A percentile compares a stretch with the other conserved stretches of the same genome.
phyloP scores from a whole-genome alignment of 1,139 yeast genomes.

The Trichomonascaceae sp. region DNA sequence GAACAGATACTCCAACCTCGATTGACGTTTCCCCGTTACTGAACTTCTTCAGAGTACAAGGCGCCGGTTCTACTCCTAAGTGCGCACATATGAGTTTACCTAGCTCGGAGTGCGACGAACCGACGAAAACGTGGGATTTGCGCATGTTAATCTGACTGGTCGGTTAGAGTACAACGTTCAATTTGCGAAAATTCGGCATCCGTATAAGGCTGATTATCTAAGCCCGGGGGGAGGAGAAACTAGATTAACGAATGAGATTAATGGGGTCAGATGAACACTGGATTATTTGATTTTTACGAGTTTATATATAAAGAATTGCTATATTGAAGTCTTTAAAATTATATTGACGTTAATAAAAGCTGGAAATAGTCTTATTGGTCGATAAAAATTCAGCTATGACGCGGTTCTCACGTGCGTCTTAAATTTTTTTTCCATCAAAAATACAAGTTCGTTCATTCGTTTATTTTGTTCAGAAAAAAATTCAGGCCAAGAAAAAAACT shows the following conservation, averaged over 20 bases:
- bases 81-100: constrained; percentile 86
- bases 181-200: background rate
- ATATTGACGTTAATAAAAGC: background rate
- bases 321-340: too few relatives aligned
- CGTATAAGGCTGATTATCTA: background rate
- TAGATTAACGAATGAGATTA: background rate
- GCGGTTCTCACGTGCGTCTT: background rate
- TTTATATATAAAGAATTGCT: background rate
- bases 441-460: background rate
- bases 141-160: constrained; percentile 51
- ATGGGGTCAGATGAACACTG: background rate
- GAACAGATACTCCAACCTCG: constrained; percentile 86
- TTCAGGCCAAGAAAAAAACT: too few relatives aligned
- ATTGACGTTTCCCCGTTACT: constrained; percentile 97
- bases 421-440: background rate
- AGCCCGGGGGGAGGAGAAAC: background rate
- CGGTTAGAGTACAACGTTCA: background rate
- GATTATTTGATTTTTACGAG: background rate
- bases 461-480: too few relatives aligned
- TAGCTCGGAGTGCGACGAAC: constrained; percentile 91
- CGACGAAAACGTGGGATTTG: constrained; percentile 94
- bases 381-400: background rate
- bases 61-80: constrained; percentile 92
- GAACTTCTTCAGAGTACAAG: constrained; percentile 83
- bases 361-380: too few relatives aligned